Base-by-base conservation (phyloP, 352 stramenopile genomes). In the Globisporangium solare region DNA sequence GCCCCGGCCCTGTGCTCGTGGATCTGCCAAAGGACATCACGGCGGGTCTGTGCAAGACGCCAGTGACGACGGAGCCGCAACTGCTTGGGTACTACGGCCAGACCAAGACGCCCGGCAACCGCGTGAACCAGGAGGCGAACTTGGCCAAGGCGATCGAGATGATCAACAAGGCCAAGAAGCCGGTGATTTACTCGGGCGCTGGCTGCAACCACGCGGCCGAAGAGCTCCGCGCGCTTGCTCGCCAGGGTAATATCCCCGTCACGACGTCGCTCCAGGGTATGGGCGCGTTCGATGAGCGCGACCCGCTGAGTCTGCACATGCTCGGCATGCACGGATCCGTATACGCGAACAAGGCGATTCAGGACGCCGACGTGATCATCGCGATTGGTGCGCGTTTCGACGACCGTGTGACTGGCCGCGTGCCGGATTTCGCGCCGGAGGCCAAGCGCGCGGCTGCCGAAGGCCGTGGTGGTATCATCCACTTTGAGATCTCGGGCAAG, bases 1-100 rank as follows among this genome's bases (percentile, higher is more conserved):
- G 95, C 27, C 95, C 95, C 0, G 95, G 95, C 20, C 95, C 95
- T 7, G 95, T 98, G 51, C 88, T 98, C 56, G 82, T 98, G 47
- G 95, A 98, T 74, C 67, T 98, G 56, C 95, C 95, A 39, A 98
- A 98, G 81, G 95, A 98, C 68, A 86, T 98, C 59, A 94, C 85
- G 6, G 85, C 85, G 0, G 85, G 80, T 37, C 60, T 92, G 15
- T 92, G 83, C 70, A 88, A 83, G 56, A 76, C 70, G 47, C 64
- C 77, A 3, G 85, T 92, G 27, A 70, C 74, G 21, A 91, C 74
- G 22, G 82, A 90, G 58, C 81, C 83, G 13, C 83, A 92, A 63
- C 62, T 94, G 7, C 68, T 94, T 7, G 85, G 85, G 3, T 94
- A 94, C 71, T 94, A 94, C 56, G 85, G 85, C 12, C 71, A 90